These are phyloP conservation scores for Dalbergia cochinchinensis DNA, from an alignment of 306 rosid species.

Conservation along the genomic window DNA sequence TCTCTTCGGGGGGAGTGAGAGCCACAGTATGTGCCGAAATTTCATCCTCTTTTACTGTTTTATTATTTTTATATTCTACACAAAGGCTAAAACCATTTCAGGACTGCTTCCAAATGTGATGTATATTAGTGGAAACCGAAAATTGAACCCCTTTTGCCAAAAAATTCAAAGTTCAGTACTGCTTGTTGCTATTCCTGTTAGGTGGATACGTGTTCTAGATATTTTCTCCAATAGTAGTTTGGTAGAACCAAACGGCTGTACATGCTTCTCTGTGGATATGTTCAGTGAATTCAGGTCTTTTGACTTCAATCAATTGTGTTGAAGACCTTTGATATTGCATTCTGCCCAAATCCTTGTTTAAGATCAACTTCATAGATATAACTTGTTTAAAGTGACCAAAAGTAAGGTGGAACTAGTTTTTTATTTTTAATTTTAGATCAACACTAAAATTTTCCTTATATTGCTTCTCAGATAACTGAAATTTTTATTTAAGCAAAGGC, in stretches of 20 bases:
- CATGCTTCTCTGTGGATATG: constrained; percentile 8
- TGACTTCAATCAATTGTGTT: not conserved
- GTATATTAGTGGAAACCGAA: constrained; percentile 3
- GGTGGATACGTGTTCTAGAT: constrained; percentile 2
- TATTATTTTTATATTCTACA: not conserved
- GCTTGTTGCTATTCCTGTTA: not conserved
- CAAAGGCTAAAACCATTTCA: not conserved
- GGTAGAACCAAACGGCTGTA: constrained; percentile 3
- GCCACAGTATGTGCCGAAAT: constrained; percentile 69
- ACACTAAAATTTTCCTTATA: constrained; percentile 1
- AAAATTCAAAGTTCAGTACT: constrained; percentile 25
- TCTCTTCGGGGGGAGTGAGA: constrained; percentile 92
- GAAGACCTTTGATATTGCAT: constrained; percentile 15
- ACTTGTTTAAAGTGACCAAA: constrained; percentile 21
- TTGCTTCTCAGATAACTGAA: constrained; percentile 8
- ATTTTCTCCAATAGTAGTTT: not conserved
- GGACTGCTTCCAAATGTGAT: constrained; percentile 9
- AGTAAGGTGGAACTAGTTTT: not conserved
- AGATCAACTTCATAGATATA: constrained; percentile 26
- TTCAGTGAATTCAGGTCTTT: not conserved
- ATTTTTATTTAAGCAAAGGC: constrained; percentile 29
- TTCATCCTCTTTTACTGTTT: constrained; percentile 15
- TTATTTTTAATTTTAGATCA: not conserved
- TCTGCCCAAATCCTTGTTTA: constrained; percentile 13
- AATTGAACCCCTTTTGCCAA: not conserved